Evolutionary conservation across 371 early-diverging fungal species (phyloP).

Genomic region (Capillidium rhysosporum): DNA sequence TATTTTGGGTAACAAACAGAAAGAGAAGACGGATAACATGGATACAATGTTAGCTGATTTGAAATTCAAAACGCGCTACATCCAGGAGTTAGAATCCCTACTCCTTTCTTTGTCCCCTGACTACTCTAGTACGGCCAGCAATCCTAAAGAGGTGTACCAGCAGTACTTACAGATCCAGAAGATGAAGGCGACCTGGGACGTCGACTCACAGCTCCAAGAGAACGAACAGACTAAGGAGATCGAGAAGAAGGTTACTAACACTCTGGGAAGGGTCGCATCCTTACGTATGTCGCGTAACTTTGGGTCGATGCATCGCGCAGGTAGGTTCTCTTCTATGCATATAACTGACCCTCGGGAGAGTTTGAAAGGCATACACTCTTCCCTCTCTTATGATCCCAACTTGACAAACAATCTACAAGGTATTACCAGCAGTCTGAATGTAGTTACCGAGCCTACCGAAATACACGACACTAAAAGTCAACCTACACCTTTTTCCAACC

Average conservation of each 20-base stretch:
- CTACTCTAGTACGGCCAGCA: neutral
- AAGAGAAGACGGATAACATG: neutral
- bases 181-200: neutral
- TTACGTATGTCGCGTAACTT: neutral
- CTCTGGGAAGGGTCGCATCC: slow-evolving; percentile 3
- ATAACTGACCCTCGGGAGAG: neutral
- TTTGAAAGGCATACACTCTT: too few species aligned
- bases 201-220: neutral
- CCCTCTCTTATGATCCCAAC: neutral
- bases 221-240: neutral
- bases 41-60: neutral
- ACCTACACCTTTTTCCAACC: slow-evolving; percentile 10
- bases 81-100: slow-evolving; percentile 1
- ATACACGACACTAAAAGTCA: slow-evolving; percentile 18
- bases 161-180: neutral
- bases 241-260: neutral
- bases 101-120: neutral
- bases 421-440: neutral
- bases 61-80: slow-evolving; percentile 3
- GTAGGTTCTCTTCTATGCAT: neutral
- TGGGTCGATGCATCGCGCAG: neutral
- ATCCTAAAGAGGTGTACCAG: neutral
- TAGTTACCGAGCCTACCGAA: slow-evolving; percentile 8
- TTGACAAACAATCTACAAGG: neutral
- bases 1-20: neutral